Base-by-base conservation (phyloP, 352 stramenopile species). In the Phytophthora syringae region DNA sequence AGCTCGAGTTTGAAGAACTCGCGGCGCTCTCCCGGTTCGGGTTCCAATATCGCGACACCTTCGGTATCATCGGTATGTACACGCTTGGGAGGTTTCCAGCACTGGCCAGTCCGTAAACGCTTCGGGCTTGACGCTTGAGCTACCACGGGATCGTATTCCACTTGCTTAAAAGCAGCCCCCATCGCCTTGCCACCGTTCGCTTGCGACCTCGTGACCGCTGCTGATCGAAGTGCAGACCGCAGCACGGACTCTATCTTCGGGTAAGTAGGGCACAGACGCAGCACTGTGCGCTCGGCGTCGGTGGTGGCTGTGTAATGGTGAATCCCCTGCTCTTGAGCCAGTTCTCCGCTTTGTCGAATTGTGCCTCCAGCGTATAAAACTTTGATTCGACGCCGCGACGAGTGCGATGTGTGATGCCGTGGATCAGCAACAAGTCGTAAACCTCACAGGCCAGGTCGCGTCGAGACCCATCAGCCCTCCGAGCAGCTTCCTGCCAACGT, bases 1-100 rank as follows among this genome's bases (percentile, higher is more conserved):
- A 82, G 56, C 43, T 82, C 74, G 28, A 80, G 64, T 25, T 77
- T 66, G 49, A 78, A 76, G 28, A 82, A 60, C 52, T 66, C 63
- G 20, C 72, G 60, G 25, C 73, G 64, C 24, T 76, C 52, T 32
- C 67, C 34, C 30, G 60, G 53, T 32, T 82, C 48, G 15, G 54
- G 42, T 30, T 62, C 44, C 30, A 59, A 43, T n/a, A 60, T 1
- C 9, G 43, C 12, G n/a, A 52, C 36, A 25, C 44, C 12, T 6
- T 6, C 34, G 15, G 32, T 11, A 37, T 13, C 32, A 10, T 40
- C 34, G 5, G 34, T 40, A 7, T 2, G 2, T 1, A 18, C 12
- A 40, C 15, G 15, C 36, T 15, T 42, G 36, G 11, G 7, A 15
- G 36, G 15, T 42, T 42, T 3, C 36, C 36, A 42, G 15, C 6